Base-by-base conservation (phyloP, 2,329 filamentous ascomycete genomes). In the Nannizziopsis arthrosporioides region DNA sequence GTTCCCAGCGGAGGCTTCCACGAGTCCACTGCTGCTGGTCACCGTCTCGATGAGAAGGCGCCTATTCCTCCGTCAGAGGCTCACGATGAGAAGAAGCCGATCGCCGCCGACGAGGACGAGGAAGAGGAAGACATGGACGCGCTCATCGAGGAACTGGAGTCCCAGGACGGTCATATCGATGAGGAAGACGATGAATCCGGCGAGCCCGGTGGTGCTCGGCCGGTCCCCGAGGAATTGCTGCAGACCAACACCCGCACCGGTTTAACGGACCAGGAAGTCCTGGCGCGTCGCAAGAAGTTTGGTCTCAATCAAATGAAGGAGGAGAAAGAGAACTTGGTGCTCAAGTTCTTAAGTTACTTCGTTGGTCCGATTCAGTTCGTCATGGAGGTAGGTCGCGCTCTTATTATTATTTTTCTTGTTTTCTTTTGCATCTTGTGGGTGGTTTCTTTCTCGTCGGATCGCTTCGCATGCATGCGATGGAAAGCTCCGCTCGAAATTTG, bases 241-340 rank as follows among this genome's bases (percentile, higher is more conserved):
- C 77, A 85, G 67, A 94, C 87, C 14, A 80, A 89, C 61, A 81
- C 78, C 49, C 75, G 77, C 41, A 69, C 75, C 15, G 85, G 87
- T 74, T 75, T 94, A 7, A 86, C 79, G 11, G 77, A 84, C 50
- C 65, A 73, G 39, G 83, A 93, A 68, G 85, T 88, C 44, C 53
- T 69, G 30, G 61, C 70, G 9, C 70, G 75, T 36, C 76, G 81
- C 51, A 81, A 78, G 71, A 85, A 84, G 66, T 85, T 81, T 64
- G 87, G 87, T 65, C 73, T 85, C 62, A 94, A 94, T 66, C 81
- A 86, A 66, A 87, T 94, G 84, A 88, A 85, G 69, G 85, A 93
- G 70, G 84, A 90, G 72, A 88, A 87, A 70, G 83, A 88, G 69
- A 93, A 89, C 61, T 61, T 88, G 50, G 68, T 89, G 52, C 75